Evolutionary conservation across 345 rosid genomes (phyloP).

Genomic region (Salix dunnii): DNA sequence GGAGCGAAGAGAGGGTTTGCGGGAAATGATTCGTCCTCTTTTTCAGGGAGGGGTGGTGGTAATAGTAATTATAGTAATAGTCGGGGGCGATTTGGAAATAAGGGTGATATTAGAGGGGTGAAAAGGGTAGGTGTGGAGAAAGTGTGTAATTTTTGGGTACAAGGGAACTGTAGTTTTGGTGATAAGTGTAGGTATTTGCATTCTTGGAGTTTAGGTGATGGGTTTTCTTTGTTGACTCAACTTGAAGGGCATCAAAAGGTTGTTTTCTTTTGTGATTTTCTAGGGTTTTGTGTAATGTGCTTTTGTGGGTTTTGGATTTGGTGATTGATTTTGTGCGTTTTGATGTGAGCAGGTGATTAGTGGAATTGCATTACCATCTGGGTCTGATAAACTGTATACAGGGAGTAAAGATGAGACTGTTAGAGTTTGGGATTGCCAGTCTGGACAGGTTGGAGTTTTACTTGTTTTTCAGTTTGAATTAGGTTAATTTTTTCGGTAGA

Average conservation of each 20-base stretch:
- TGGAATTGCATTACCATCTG: slow-evolving; percentile 82
- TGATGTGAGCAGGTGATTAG: slow-evolving; percentile 57
- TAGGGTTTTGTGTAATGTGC: slow-evolving; percentile 4
- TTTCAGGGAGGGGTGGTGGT: slow-evolving; percentile 58
- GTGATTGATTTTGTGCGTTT: background rate
- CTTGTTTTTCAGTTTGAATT: background rate
- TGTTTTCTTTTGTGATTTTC: background rate
- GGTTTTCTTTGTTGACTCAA: slow-evolving; percentile 64
- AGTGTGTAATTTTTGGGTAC: slow-evolving; percentile 79
- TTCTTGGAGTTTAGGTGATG: slow-evolving; percentile 84
- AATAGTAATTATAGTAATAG: slow-evolving; percentile 39
- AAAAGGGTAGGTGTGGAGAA: slow-evolving; percentile 57
- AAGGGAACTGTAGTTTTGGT: slow-evolving; percentile 71
- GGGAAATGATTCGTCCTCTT: slow-evolving; percentile 46
- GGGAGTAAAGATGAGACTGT: slow-evolving; percentile 84
- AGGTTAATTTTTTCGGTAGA: background rate
- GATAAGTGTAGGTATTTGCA: slow-evolving; percentile 82
- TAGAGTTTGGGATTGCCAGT: slow-evolving; percentile 87
- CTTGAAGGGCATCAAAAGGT: slow-evolving; percentile 95
- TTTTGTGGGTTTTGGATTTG: background rate
- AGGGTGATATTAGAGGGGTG: slow-evolving; percentile 8
- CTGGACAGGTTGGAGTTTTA: slow-evolving; percentile 70
- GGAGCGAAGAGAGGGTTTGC: slow-evolving; percentile 55
- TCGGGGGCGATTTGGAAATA: slow-evolving; percentile 44
- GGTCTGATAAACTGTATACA: slow-evolving; percentile 83